Base-by-base conservation (phyloP, 1,284 basidiomycete species). In the Fomitopsis schrenkii region DNA sequence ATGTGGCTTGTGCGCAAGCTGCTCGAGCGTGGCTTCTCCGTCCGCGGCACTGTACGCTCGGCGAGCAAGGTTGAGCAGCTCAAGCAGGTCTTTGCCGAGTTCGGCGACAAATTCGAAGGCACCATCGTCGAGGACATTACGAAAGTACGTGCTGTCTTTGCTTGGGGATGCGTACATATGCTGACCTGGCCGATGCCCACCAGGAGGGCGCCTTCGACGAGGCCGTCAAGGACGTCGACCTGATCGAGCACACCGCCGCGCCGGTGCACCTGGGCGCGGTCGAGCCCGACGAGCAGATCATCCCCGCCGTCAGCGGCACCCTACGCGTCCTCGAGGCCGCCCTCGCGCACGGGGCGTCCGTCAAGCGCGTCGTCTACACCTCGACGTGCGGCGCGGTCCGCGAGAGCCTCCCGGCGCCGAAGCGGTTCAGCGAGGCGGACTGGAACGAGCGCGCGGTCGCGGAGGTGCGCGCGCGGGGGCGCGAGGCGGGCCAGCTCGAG, bases 331-430 rank as follows among this genome's bases (percentile, higher is more conserved):
- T 76, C 58, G 57, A 67, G 41, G 66, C 66, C 48, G 71, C 68
- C 3, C 65, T 63, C 46, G 46, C 64, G 38, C 62, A 68, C 61
- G 79, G 80, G 62, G 68, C 79, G 26, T 65, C 71, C 22, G 77
- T 91, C 60, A 81, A 85, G 70, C 83, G 91, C 2, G 77, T 94
- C 46, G 84, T 94, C 56, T 74, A 92, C 60, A 89, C 88, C 2
- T 79, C 78, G 26, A 83, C 88, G 0, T 80, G 77, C 55, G 85
- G 81, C 0, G 74, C 85, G 3, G 72, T 88, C 61, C 64, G 82
- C 44, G 73, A 76, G 60, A 65, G 72, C 3, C 33, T 9, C 9
- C 12, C 26, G n/a, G 48, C 50, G 15, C 57, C 67, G 59, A 40
- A 57, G 60, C 62, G 48, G 48, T 79, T 77, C 65, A 76, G 72